These are phyloP conservation scores for Aspergillus costaricaensis DNA, from an alignment of 2,329 filamentous ascomycete species.

Conservation along the genomic window DNA sequence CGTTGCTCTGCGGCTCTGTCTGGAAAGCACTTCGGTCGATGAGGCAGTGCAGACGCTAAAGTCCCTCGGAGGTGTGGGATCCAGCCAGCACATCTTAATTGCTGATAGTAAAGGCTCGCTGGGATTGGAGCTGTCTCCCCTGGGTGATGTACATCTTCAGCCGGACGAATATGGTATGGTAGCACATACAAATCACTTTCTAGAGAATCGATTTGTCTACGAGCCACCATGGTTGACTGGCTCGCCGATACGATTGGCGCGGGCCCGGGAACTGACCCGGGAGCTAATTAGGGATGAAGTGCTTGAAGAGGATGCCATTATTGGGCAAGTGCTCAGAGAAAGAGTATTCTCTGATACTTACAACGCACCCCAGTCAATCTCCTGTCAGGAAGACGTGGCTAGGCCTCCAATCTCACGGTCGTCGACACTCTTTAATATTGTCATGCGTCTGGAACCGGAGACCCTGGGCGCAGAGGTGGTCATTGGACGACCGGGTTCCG, in stretches of 20 bases:
- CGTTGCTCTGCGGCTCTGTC: slow-evolving; percentile 57
- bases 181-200: slow-evolving; percentile 50
- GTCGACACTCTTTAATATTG: slow-evolving; percentile 41
- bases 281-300: slow-evolving; percentile 26
- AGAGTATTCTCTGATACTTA: slow-evolving; percentile 40
- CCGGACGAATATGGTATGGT: slow-evolving; percentile 38
- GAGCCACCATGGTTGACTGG: slow-evolving; percentile 37
- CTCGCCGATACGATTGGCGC: slow-evolving; percentile 35
- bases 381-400: slow-evolving; percentile 32
- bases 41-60: slow-evolving; percentile 52
- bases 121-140: slow-evolving; percentile 32
- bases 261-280: slow-evolving; percentile 27
- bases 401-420: slow-evolving; percentile 31
- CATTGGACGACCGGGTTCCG: slow-evolving; percentile 32
- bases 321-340: slow-evolving; percentile 28
- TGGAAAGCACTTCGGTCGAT: slow-evolving; percentile 54
- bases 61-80: slow-evolving; percentile 53
- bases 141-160: slow-evolving; percentile 37
- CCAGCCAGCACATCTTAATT: slow-evolving; percentile 58
- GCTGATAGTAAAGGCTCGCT: slow-evolving; percentile 45
- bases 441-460: slow-evolving; percentile 34
- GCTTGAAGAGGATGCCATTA: slow-evolving; percentile 23
- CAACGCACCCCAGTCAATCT: slow-evolving; percentile 41
- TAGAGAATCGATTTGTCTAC: slow-evolving; percentile 36
- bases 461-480: slow-evolving; percentile 37